These are phyloP conservation scores for Anastatica hierochuntica DNA, from an alignment of 345 rosid genomes.

Conservation along the genomic window DNA sequence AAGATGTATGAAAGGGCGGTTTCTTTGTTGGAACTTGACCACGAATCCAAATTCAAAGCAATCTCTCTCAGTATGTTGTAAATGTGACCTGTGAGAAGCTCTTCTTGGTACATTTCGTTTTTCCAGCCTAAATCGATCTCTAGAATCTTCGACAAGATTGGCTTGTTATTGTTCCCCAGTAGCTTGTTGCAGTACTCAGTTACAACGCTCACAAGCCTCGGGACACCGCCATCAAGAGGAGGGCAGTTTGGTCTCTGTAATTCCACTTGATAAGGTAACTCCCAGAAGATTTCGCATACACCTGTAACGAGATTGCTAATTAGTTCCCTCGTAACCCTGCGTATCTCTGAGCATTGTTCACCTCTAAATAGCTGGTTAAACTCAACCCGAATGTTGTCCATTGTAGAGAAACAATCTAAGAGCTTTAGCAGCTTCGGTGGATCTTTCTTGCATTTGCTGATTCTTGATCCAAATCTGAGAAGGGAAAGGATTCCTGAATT, in stretches of 20 bases:
- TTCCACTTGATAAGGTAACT: constrained; percentile 56
- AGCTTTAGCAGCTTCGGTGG: constrained; percentile 62
- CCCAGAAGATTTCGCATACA: constrained; percentile 60
- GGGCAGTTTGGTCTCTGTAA: constrained; percentile 47
- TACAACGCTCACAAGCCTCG: constrained; percentile 51
- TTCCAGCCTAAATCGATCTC: constrained; percentile 60
- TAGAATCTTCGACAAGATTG: constrained; percentile 44
- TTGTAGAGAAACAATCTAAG: constrained; percentile 43
- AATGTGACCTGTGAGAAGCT: constrained; percentile 36
- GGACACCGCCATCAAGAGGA: constrained; percentile 47
- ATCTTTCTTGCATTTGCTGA: constrained; percentile 47
- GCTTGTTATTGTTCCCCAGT: constrained; percentile 39
- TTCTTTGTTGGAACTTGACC: constrained; percentile 50
- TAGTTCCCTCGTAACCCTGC: constrained; percentile 44
- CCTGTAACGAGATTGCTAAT: constrained; percentile 47
- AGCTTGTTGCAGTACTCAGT: constrained; percentile 63
- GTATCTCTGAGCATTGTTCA: constrained; percentile 43
- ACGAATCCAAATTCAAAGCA: constrained; percentile 54
- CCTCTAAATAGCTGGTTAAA: constrained; percentile 60
- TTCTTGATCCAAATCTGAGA: constrained; percentile 48
- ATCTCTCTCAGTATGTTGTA: constrained; percentile 46
- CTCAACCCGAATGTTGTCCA: constrained; percentile 48
- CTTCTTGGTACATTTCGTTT: constrained; percentile 40
- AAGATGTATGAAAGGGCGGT: constrained; percentile 48
- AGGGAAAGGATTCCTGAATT: constrained; percentile 40